These are phyloP conservation scores for Zalaria obscura DNA, from an alignment of 2,329 filamentous ascomycete genomes.

Conservation along the genomic window DNA sequence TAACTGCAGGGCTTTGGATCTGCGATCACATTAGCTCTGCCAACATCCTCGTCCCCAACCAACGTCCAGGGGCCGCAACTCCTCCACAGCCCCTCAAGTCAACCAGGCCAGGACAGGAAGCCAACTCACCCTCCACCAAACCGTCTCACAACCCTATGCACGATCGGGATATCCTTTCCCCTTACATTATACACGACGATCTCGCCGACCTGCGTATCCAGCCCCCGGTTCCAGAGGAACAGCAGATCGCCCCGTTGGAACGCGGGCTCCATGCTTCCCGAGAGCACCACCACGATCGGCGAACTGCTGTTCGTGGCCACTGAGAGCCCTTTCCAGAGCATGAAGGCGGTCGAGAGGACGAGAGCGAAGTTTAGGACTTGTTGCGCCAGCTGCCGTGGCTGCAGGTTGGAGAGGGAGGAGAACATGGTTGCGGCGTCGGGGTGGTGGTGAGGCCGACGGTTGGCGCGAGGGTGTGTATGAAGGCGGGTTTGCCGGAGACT, in stretches of 20 bases:
- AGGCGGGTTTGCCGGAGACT: too few species aligned
- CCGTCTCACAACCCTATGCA: slow-evolving; percentile 74
- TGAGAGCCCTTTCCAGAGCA: slow-evolving; percentile 81
- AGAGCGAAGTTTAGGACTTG: slow-evolving; percentile 85
- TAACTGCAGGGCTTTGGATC: slow-evolving; percentile 43
- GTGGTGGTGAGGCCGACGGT: background rate
- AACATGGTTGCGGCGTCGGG: slow-evolving; percentile 40
- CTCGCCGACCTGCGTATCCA: slow-evolving; percentile 54
- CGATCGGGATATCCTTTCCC: slow-evolving; percentile 94
- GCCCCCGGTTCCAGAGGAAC: slow-evolving; percentile 58
- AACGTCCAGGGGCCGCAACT: too few species aligned
- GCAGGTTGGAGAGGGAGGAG: slow-evolving; percentile 47
- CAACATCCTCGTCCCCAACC: too few species aligned
- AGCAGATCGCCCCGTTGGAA: slow-evolving; percentile 67
- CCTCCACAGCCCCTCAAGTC: background rate
- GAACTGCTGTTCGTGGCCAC: slow-evolving; percentile 51
- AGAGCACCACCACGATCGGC: slow-evolving; percentile 72
- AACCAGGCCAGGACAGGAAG: background rate
- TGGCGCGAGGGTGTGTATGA: too few species aligned
- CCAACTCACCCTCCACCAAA: slow-evolving; percentile 35
- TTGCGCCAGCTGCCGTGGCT: slow-evolving; percentile 65
- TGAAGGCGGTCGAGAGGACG: slow-evolving; percentile 81
- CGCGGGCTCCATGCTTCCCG: slow-evolving; percentile 71
- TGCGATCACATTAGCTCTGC: slow-evolving; percentile 9
- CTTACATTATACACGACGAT: slow-evolving; percentile 72